A percentile compares a stretch with the other conserved stretches of the same genome.
Conservation (phyloP, 2,329 filamentous ascomycete genomes). For the Nothomitra cinnamomea region DNA sequence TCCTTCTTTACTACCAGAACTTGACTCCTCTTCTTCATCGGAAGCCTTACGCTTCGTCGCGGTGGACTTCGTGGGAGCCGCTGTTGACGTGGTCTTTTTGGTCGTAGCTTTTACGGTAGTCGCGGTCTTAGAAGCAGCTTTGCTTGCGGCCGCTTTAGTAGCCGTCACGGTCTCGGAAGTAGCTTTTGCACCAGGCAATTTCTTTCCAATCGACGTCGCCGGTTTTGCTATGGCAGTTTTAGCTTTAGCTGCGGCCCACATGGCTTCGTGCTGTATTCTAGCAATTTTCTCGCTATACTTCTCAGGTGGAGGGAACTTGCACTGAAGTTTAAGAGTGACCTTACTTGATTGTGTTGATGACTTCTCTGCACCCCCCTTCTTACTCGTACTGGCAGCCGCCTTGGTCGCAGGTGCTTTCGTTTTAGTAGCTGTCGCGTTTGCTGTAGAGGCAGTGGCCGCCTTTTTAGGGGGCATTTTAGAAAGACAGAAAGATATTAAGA, state of each 20-base stretch:
- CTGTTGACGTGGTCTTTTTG: constrained; percentile 9
- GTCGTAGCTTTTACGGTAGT: constrained; percentile 7
- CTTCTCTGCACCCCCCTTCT: no score
- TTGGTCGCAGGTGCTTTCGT: no score
- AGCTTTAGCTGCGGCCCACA: neutral
- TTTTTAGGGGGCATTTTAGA: constrained; percentile 2
- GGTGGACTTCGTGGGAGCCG: constrained; percentile 10
- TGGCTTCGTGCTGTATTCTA: no score
- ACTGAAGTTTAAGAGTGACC: no score
- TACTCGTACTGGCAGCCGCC: no score
- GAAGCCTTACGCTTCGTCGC: constrained; percentile 9
- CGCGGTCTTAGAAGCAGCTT: constrained; percentile 15
- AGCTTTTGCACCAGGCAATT: no score
- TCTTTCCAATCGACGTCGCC: no score
- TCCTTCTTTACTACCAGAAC: constrained; percentile 6
- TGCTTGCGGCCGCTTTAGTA: constrained; percentile 18
- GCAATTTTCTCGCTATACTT: no score
- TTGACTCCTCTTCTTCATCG: constrained; percentile 9
- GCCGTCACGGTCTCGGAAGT: neutral
- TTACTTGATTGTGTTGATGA: no score
- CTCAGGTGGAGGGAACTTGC: no score
- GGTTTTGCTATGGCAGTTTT: neutral
- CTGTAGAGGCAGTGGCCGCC: neutral
- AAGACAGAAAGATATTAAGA: neutral
- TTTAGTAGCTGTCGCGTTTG: neutral